These are phyloP conservation scores for Adiantum capillusveneris DNA, from an alignment of 75 land plant species.

Conservation along the genomic window DNA sequence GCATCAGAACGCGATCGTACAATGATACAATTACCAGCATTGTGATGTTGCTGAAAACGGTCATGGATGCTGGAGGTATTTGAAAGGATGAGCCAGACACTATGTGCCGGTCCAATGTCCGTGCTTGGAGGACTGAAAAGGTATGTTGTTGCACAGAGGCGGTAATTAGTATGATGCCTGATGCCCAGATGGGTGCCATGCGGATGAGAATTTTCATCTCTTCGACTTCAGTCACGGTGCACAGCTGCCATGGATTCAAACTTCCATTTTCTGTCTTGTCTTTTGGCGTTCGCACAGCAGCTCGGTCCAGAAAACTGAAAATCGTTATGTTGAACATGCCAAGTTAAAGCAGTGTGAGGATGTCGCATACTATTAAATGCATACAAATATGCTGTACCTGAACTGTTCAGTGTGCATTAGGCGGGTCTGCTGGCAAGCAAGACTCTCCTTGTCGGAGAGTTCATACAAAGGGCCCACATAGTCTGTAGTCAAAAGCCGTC, in stretches of 20 bases:
- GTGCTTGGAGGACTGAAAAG: constrained; percentile 67
- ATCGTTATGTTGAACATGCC: constrained; percentile 9
- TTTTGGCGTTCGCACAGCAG: constrained; percentile 42
- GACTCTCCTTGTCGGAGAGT: constrained; percentile 37
- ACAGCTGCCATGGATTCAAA: constrained; percentile 57
- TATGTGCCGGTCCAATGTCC: constrained; percentile 52
- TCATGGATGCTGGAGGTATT: constrained; percentile 79
- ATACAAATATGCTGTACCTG: too few species aligned
- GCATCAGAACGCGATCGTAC: constrained; percentile 67
- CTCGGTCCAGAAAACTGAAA: constrained; percentile 73
- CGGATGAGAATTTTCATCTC: constrained; percentile 74
- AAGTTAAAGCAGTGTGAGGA: too few species aligned
- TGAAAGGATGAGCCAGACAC: constrained; percentile 26
- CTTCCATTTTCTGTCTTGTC: constrained; percentile 14
- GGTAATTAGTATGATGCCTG: constrained; percentile 65
- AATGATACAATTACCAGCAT: constrained; percentile 52
- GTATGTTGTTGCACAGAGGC: constrained; percentile 73
- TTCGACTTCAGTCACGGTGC: constrained; percentile 81
- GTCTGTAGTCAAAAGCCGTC: constrained; percentile 18
- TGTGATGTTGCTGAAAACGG: constrained; percentile 55
- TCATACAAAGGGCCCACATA: constrained; percentile 36
- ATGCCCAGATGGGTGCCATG: constrained; percentile 76
- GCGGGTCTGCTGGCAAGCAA: constrained; percentile 23
- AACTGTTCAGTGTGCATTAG: constrained; percentile 55
- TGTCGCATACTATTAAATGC: too few species aligned